Evolutionary conservation across 352 stramenopile species (phyloP), one percentile per base, ranked within the genome.

Genomic region (Hyaloperonospora brassicae): DNA sequence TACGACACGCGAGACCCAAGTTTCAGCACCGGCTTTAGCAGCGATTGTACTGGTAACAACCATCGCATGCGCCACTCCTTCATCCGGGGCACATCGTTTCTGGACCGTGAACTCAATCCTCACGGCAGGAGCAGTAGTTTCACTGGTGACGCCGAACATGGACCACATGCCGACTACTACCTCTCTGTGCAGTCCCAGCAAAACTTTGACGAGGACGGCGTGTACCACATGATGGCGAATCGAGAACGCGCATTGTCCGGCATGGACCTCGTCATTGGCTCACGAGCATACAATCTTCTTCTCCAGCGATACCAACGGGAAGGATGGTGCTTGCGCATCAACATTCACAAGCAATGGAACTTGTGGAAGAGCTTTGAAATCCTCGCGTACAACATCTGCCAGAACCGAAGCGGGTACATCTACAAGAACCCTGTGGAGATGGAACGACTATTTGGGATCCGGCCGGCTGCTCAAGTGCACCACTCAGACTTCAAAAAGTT

Each of bases 281-380:
- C 84, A 2, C 66, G 71, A 35, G 83, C 81, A 17, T 93, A 93
- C 57, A 73, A 58, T 23, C 52, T 93, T 14, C 57, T 93, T 14
- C 61, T 89, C 14, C 79, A 92, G 40, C 65, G 81, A 9, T 92
- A 92, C 40, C 62, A 89, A 47, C 79, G 73, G 27, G 81, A 94
- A 76, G 79, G 84, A 7, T 90, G 79, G 75, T 62, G 73, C 25
- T 92, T 91, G 53, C 74, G 60, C 39, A 84, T 91, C 66, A 89
- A 92, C 40, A 27, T 89, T 14, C 65, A 72, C 40, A 89, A 89
- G 64, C 84, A 94, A 49, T 94, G 81, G 76, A 69, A 87, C 22
- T 61, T 92, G 5, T 94, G 80, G 79, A 94, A 91, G 53, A 89
- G 79, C 48, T 89, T 94, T 39, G 84, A 94, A 62, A 77, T 94